These are phyloP conservation scores for Microstroma glucosiphilum DNA, from an alignment of 1,284 basidiomycete genomes.

Conservation along the genomic window DNA sequence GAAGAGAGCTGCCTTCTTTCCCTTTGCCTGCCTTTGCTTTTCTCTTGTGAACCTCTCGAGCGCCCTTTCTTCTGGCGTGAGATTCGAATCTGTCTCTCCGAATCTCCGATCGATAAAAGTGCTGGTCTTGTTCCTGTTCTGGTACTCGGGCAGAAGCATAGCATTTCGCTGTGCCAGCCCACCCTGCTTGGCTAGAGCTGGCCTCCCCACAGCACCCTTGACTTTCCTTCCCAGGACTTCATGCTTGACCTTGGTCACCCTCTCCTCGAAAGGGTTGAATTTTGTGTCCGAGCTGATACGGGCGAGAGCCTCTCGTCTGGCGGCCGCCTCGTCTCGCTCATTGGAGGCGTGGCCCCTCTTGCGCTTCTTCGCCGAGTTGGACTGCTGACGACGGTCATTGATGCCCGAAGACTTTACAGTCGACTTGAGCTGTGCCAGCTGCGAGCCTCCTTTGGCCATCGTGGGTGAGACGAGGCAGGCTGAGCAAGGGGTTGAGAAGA, in stretches of 20 bases:
- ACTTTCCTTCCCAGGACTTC: slow-evolving; percentile 80
- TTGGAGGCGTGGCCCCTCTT: slow-evolving; percentile 9
- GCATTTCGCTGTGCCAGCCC: slow-evolving; percentile 70
- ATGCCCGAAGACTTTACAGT: slow-evolving; percentile 40
- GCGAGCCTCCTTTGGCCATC: slow-evolving; percentile 27
- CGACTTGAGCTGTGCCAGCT: slow-evolving; percentile 47
- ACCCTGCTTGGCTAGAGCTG: slow-evolving; percentile 77
- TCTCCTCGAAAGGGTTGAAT: slow-evolving; percentile 83
- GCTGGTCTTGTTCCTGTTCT: slow-evolving; percentile 70
- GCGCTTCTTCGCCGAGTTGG: slow-evolving; percentile 33
- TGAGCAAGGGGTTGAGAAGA: too few species aligned
- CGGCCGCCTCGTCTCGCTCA: slow-evolving; percentile 36
- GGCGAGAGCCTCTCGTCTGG: slow-evolving; percentile 60
- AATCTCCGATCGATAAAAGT: slow-evolving; percentile 90
- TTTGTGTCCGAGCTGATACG: slow-evolving; percentile 67
- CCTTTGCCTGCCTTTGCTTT: slow-evolving; percentile 30
- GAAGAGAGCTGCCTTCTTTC: slow-evolving; percentile 72
- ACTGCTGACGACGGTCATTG: slow-evolving; percentile 36
- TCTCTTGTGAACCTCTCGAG: slow-evolving; percentile 92
- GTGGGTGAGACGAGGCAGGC: neutral
- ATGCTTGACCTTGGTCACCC: slow-evolving; percentile 63
- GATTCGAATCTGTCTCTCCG: slow-evolving; percentile 84
- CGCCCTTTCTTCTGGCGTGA: slow-evolving; percentile 93
- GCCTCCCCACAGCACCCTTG: slow-evolving; percentile 74
- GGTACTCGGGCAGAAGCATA: slow-evolving; percentile 74